Percentiles rank a stretch among this genome's conserved stretches.
These are phyloP conservation scores for Ceratocystis huliohia DNA, from an alignment of 2,329 filamentous ascomycete genomes.

Conservation along the genomic window DNA sequence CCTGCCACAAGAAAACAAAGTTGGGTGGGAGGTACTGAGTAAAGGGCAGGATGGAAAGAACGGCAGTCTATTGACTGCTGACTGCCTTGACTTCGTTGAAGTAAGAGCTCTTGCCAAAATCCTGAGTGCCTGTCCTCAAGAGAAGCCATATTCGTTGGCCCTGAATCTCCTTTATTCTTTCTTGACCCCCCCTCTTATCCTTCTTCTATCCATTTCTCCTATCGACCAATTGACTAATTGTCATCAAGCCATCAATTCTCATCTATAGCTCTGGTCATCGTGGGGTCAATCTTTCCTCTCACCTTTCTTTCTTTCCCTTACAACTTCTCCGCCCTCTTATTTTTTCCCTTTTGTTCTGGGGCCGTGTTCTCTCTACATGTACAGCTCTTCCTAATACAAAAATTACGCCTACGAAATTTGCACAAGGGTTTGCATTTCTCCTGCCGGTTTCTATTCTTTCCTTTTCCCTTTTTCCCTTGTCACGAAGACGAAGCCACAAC, in stretches of 20 bases:
- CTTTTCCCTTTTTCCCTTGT: background rate
- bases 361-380: conserved; percentile 20
- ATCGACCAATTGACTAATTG: conserved; percentile 10
- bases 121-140: conserved; percentile 11
- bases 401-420: conserved; percentile 4
- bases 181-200: background rate
- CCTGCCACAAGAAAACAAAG: background rate
- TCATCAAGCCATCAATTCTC: conserved; percentile 12
- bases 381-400: conserved; percentile 20
- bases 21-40: conserved; percentile 5
- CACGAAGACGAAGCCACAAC: background rate
- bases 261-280: conserved; percentile 19
- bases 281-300: conserved; percentile 15
- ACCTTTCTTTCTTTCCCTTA: no score
- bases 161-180: conserved; percentile 8
- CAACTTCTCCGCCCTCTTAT: background rate
- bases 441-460: conserved; percentile 1
- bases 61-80: conserved; percentile 8
- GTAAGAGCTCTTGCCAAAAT: conserved; percentile 18
- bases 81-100: conserved; percentile 7
- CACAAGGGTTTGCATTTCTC: conserved; percentile 4
- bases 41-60: conserved; percentile 13
- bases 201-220: background rate
- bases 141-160: conserved; percentile 9
- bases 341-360: conserved; percentile 17